Base-by-base conservation (phyloP, 345 rosid species). In the Camelina hispida region DNA sequence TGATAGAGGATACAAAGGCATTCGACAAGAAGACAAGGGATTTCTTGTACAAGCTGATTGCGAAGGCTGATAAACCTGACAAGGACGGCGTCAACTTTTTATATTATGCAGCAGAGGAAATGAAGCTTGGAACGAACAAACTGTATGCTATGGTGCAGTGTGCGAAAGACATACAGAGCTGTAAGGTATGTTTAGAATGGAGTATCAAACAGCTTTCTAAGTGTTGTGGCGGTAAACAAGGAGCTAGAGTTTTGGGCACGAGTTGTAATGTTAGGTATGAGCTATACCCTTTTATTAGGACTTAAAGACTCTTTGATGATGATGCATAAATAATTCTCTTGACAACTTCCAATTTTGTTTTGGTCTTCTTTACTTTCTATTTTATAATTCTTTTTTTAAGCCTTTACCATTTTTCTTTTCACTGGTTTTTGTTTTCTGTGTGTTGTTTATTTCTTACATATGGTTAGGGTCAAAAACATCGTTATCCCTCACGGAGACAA, bases 231-330 rank as follows among this genome's bases (percentile, higher is more conserved):
- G 88, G 84, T 25, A 87, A 81, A 75, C 75, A 71, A 72, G 87
- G 89, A 1, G 91, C 89, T 1, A 72, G 84, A 58, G 77, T 79
- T 22, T 48, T 86, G 34, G 61, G 79, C 15, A 83, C 81, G 4
- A 87, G 88, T 55, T 87, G 91, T 48, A 84, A 74, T 56, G 30
- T 87, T 62, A 72, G 85, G 82, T 87, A 85, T 28, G 91, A 87
- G 75, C 63, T 80, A 8, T 80, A 81, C 71, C 87, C 87, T 17
- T 83, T 81, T 18, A 38, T 60, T 37, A 59, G 64, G 28, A 35
- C 15, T 18, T 37, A 32, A 47, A 43, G 3, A 63, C 16, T 37
- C 13, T 28, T n/a, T 32, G 11, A 11, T 16, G 25, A 47, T n/a
- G 28, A 65, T 25, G 23, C 11, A n/a, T 6, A 30, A 17, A 28